Percentiles rank a stretch among this genome's conserved stretches.
phyloP scores from a whole-genome alignment of 2,329 filamentous ascomycete species.

The Aspergillus vadensis region DNA sequence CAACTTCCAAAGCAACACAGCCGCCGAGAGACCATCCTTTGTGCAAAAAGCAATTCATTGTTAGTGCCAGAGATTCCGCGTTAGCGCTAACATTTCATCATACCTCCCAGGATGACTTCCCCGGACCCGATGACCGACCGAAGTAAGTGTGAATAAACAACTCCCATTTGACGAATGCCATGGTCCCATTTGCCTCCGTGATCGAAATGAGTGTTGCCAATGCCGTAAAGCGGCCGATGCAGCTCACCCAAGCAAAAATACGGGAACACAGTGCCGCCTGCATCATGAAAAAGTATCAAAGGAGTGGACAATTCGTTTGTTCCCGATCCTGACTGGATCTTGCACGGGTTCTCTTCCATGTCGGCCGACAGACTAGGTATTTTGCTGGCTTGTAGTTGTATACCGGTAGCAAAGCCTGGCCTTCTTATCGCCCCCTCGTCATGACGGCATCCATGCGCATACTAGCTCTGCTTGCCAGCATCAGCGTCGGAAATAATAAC shows the following conservation, averaged over 20 bases:
- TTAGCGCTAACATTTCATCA: not conserved
- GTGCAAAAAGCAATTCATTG: too few relatives aligned
- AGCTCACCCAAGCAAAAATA: constrained; percentile 7
- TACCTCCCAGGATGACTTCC: constrained; percentile 7
- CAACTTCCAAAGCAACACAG: constrained; percentile 11
- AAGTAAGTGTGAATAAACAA: constrained; percentile 9
- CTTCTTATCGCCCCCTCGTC: not conserved
- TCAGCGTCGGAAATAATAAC: not conserved
- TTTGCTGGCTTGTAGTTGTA: not conserved
- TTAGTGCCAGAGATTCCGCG: not conserved
- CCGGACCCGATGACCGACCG: constrained; percentile 6
- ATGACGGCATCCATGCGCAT: not conserved
- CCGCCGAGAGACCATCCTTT: constrained; percentile 13
- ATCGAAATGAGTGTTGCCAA: constrained; percentile 1
- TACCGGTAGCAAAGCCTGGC: not conserved
- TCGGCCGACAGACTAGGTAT: not conserved
- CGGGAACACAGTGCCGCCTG: constrained; percentile 9
- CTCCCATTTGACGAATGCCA: constrained; percentile 12
- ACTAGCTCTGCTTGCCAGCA: not conserved
- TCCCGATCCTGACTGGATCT: not conserved
- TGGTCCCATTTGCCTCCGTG: constrained; percentile 11
- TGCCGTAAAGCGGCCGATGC: constrained; percentile 11
- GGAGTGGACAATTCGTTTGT: not conserved
- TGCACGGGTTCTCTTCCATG: constrained; percentile 10
- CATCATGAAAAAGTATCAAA: constrained; percentile 12